Conservation (phyloP, 257 asterid genomes). For the Solanum pinnatisectum region DNA sequence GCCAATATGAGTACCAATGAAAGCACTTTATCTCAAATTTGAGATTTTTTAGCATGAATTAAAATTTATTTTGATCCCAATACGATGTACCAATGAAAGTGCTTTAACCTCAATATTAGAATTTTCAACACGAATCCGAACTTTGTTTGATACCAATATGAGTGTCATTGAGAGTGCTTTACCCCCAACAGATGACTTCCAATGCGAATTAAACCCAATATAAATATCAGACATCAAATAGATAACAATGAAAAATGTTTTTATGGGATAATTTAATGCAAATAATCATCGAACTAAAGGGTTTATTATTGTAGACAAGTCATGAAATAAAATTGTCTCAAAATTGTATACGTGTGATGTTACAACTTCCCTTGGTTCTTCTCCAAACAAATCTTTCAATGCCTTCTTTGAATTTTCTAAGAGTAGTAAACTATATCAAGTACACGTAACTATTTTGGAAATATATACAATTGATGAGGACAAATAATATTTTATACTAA, state of each 20-base stretch:
- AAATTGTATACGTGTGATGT: not conserved
- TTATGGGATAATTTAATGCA: not conserved
- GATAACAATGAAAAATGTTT: not conserved
- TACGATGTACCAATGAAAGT: not conserved
- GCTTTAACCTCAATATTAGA: not conserved
- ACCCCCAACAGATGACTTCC: not conserved
- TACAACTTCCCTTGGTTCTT: not conserved
- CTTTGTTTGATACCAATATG: not conserved
- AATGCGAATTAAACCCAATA: not conserved
- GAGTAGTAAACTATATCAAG: not conserved
- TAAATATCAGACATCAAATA: fast-evolving
- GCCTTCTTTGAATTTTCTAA: not conserved
- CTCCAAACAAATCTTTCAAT: not conserved
- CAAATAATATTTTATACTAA: not conserved
- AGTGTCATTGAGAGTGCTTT: not conserved
- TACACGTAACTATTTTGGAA: not conserved
- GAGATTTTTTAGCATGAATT: not conserved
- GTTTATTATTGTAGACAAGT: not conserved
- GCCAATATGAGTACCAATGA: not conserved
- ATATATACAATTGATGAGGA: not conserved
- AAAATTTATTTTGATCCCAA: not conserved
- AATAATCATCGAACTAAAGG: not conserved
- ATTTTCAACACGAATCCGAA: not conserved
- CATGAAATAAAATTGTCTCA: not conserved
- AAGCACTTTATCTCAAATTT: not conserved